Conservation (phyloP, 345 rosid species). For the Cardiospermum halicacabum region DNA sequence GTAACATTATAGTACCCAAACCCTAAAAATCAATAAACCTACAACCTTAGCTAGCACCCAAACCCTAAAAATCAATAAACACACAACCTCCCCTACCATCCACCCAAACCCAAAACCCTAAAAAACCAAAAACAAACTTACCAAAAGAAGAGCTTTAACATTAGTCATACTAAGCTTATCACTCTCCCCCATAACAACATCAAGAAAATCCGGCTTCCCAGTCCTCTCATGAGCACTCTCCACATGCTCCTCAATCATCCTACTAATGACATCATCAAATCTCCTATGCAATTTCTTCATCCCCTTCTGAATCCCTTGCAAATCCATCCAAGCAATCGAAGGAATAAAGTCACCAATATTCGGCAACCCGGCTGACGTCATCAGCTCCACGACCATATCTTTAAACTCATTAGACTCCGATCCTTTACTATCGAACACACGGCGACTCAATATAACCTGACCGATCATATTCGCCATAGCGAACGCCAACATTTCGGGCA, state of each 20-base stretch:
- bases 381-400: constrained; percentile 60
- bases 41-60: no score
- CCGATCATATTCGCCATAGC: constrained; percentile 60
- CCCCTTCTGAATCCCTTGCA: constrained; percentile 50
- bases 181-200: constrained; percentile 32
- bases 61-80: no score
- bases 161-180: constrained; percentile 35
- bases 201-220: constrained; percentile 55
- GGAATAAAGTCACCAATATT: constrained; percentile 61
- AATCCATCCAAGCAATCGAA: constrained; percentile 56
- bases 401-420: constrained; percentile 44
- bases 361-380: constrained; percentile 45
- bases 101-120: no score
- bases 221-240: constrained; percentile 28
- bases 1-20: no score
- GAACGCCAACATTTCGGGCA: constrained; percentile 33
- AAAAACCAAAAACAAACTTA: neutral
- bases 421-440: constrained; percentile 41
- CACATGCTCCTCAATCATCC: constrained; percentile 47
- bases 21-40: no score
- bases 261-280: constrained; percentile 40
- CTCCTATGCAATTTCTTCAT: constrained; percentile 49
- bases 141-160: constrained; percentile 57
- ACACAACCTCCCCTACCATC: no score
- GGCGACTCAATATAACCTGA: constrained; percentile 41